Evolutionary conservation across 495 filamentous ascomycete genomes (phyloP), one percentile per base, ranked within the genome.

Genomic region (Thozetella sp.): DNA sequence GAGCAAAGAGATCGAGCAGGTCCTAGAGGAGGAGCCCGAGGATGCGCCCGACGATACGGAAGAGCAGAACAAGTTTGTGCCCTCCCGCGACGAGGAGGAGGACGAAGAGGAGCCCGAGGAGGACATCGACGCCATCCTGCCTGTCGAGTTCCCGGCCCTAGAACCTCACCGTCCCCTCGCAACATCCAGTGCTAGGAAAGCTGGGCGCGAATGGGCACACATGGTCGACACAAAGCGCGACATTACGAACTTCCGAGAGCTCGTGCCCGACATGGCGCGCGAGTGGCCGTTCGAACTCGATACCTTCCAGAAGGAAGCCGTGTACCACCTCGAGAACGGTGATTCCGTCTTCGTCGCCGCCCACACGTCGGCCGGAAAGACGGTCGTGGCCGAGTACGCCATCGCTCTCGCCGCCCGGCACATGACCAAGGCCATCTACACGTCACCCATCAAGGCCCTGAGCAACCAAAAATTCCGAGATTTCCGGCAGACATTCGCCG

Each of bases 381-480:
- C 95, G 2, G 95, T 98, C 1, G 95, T 99, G 6, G 95, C 95
- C 22, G 95, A 99, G 67, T 99, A 99, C 74, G 95, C 93, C 24
- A 99, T 99, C 74, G 93, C 96, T 2, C 77, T 99, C 63, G 95
- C 95, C 24, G 90, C 90, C 3, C 96, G 93, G 65, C 95, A 98
- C 70, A 98, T 97, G 95, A 99, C 95, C 25, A 99, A 99, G 69
- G 93, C 95, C 25, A 97, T 99, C 63, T 99, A 99, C 72, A 99
- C 95, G 1, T 99, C 95, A 3, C 95, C 95, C 2, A 99, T 99
- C 78, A 99, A 99, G 78, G 95, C 95, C 1, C 81, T 99, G 57
- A 97, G 93, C 73, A 99, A 99, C 69, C 95, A 99, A 71, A 99
- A 99, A 72, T 99, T 97, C 72, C 85, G 95, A 56, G 95, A 99